Conservation (phyloP, 2,329 filamentous ascomycete genomes). For the Aspergillus melleus region DNA sequence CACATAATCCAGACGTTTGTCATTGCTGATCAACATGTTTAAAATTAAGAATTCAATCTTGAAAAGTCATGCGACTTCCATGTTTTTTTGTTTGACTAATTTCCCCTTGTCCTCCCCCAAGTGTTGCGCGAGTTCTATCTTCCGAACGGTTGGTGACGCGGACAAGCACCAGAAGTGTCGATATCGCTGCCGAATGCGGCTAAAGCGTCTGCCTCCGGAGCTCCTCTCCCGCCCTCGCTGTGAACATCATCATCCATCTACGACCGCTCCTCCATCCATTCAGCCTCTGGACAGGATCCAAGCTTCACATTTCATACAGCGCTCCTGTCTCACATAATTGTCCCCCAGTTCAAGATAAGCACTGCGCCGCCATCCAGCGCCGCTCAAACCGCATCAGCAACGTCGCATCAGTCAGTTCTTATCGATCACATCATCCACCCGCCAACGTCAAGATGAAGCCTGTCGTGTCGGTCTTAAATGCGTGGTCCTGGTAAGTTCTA, state of each 20-base stretch:
- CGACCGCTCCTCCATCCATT: neutral
- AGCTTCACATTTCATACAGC: neutral
- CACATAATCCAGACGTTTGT: too few species aligned
- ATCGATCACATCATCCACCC: conserved; percentile 2
- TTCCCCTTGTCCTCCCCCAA: neutral
- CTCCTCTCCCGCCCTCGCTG: conserved; percentile 1
- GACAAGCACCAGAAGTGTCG: neutral
- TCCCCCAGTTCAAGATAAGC: neutral
- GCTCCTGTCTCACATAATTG: neutral
- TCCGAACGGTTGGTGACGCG: neutral
- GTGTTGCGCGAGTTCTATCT: neutral
- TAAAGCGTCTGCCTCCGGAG: conserved; percentile 10
- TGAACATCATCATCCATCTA: conserved; percentile 6
- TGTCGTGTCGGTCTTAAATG: conserved; percentile 85
- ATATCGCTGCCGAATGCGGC: conserved; percentile 15
- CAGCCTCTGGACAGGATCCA: neutral
- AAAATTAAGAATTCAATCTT: too few species aligned
- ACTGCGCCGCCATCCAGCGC: neutral
- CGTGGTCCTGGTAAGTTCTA: conserved; percentile 81
- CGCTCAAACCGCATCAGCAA: neutral
- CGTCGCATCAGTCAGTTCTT: neutral
- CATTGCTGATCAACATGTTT: too few species aligned
- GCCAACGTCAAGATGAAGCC: conserved; percentile 75
- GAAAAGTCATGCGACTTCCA: too few species aligned
- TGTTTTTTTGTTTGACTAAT: neutral